Base-by-base conservation (phyloP, 768 basidiomycete species). In the Russula sp. region DNA sequence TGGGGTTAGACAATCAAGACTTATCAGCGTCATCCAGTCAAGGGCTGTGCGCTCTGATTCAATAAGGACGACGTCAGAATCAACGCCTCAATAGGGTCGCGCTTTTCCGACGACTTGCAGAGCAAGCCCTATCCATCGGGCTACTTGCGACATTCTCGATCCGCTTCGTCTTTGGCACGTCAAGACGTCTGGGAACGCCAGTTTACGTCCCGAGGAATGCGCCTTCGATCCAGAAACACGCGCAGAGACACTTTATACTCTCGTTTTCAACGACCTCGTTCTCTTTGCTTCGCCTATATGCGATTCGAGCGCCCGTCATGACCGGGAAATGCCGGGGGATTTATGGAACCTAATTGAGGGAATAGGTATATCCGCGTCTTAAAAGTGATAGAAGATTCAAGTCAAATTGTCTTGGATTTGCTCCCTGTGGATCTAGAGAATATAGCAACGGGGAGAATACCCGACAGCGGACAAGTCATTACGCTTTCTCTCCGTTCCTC, bases 181-280 rank as follows among this genome's bases (percentile, higher is more conserved):
- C 67, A 49, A 44, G 40, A 36, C 24, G 5, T 16, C 48, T 59
- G 68, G 60, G 68, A 66, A 2, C 32, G 51, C 52, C 63, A 63
- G 34, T 50, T 53, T 36, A 20, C 18, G 5, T 26, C 14, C 58
- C 54, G 2, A 48, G 40, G 44, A 53, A 50, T 32, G 54, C 59
- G 10, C 60, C 28, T 36, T 13, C 40, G 20, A 42, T 42, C 26
- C 44, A 14, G 66, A 56, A 38, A 42, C 28, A 1, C 52, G 54
- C 28, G 57, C 40, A 32, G 63, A 68, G 40, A 46, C 63, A 30
- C 53, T 71, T n/a, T 69, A 69, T 40, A 55, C 61, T 9, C 78
- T 84, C 61, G 80, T 89, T 16, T 90, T 92, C 74, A 83, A 83
- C 20, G 90, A 94, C 72, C 62, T 92, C 36, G 72, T 90, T 54